Evolutionary conservation across 192 early-diverging fungal species (phyloP).

Genomic region (Coemansia sp.): DNA sequence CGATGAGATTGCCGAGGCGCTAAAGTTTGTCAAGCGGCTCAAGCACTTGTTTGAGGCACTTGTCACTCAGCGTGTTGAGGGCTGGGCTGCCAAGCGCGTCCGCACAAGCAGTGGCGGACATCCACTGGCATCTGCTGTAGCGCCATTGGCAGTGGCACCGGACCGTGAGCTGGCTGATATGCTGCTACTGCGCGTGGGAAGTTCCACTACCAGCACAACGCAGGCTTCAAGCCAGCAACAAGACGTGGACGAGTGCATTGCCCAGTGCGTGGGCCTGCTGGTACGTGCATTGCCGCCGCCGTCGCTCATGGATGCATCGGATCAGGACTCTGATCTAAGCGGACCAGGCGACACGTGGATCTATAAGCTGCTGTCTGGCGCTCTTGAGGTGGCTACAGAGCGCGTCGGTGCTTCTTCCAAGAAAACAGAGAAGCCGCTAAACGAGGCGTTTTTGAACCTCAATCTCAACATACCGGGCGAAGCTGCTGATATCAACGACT

Average conservation of each 20-base stretch:
- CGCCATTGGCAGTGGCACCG: conserved; percentile 55
- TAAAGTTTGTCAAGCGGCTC: conserved; percentile 56
- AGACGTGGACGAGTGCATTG: conserved; percentile 78
- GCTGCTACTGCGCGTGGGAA: conserved; percentile 55
- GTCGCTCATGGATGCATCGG: conserved; percentile 14
- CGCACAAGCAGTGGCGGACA: conserved; percentile 35
- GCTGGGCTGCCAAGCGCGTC: conserved; percentile 27
- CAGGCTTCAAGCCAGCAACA: conserved; percentile 55
- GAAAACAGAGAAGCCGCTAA: conserved; percentile 2
- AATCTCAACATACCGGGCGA: conserved; percentile 32
- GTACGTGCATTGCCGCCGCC: conserved; percentile 60
- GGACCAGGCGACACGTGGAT: conserved; percentile 36
- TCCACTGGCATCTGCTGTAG: conserved; percentile 27
- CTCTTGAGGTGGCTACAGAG: conserved; percentile 19
- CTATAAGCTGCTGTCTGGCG: conserved; percentile 34
- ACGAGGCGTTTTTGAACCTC: conserved; percentile 40
- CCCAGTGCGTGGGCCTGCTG: conserved; percentile 62
- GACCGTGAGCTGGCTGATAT: conserved; percentile 61
- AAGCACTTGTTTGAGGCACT: conserved; percentile 57
- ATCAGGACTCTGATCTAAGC: conserved; percentile 4
- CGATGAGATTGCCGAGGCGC: conserved; percentile 25
- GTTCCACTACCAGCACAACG: conserved; percentile 9
- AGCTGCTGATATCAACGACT: conserved; percentile 49
- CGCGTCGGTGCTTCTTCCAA: not conserved
- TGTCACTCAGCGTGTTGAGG: conserved; percentile 23